Conservation (phyloP, 2,329 filamentous ascomycete genomes). For the Amesomyces nigricolor region DNA sequence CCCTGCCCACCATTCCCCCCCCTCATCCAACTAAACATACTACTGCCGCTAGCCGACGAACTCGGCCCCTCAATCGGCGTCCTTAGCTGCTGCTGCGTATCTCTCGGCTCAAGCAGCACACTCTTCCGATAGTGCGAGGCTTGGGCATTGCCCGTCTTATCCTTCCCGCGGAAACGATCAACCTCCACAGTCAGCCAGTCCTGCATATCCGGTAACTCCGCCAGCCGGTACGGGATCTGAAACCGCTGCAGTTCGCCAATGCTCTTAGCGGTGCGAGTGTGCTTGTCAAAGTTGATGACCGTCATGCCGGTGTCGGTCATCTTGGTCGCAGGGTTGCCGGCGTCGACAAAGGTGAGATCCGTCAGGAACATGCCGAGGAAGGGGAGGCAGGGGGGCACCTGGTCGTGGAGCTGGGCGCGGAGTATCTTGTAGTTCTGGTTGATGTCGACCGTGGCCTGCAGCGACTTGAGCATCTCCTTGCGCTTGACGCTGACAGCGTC, state of each 20-base stretch:
- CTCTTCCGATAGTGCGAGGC: slow-evolving; percentile 73
- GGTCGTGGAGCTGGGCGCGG: slow-evolving; percentile 74
- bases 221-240: slow-evolving; percentile 84
- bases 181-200: slow-evolving; percentile 87
- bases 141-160: slow-evolving; percentile 50
- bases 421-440: slow-evolving; percentile 87
- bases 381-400: slow-evolving; percentile 85
- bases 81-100: slow-evolving; percentile 35
- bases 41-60: slow-evolving; percentile 13
- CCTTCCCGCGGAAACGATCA: slow-evolving; percentile 60
- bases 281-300: slow-evolving; percentile 98
- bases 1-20: slow-evolving; percentile 20
- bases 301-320: slow-evolving; percentile 60
- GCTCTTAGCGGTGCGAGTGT: slow-evolving; percentile 88
- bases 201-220: slow-evolving; percentile 80
- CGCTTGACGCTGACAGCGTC: slow-evolving; percentile 79
- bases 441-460: slow-evolving; percentile 82
- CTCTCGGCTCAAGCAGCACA: slow-evolving; percentile 72
- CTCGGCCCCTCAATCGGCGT: slow-evolving; percentile 27
- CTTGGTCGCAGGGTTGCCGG: slow-evolving; percentile 83
- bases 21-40: slow-evolving; percentile 30
- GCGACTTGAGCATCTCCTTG: slow-evolving; percentile 68
- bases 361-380: slow-evolving; percentile 96
- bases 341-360: slow-evolving; percentile 91
- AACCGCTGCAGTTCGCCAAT: slow-evolving; percentile 94